Evolutionary conservation across 2,329 filamentous ascomycete species (phyloP), one percentile per base, ranked within the genome.

Genomic region (Alternaria gansuensis): DNA sequence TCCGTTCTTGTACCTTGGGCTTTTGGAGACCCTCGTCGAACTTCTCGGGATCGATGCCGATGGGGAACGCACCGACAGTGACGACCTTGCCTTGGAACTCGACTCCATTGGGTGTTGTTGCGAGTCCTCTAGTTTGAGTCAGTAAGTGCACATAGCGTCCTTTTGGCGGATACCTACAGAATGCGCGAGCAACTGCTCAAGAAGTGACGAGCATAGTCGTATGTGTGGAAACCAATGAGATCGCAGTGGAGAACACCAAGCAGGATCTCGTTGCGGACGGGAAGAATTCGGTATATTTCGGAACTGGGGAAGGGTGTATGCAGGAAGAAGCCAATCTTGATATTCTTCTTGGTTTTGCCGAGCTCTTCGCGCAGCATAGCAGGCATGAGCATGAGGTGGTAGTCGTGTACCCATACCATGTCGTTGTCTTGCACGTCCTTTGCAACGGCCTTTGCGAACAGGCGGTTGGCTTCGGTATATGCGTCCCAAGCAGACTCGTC

Each of bases 151-250:
- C 26, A 28, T 6, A 7, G n/a, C 37, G 28, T 9, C 2, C 7
- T 24, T 24, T 10, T 2, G 23, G 7, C 4, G 9, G 6, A 31
- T 36, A 78, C 86, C 77, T 82, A 90, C 83, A 97, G 84, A 67
- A 98, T 95, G 65, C 94, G 90, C n/a, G 93, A 94, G 81, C 95
- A 98, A 75, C 91, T 94, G 81, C 93, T 97, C 67, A 99, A 81
- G 81, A 98, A 99, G 80, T 99, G 95, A 51, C 95, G 87, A n/a
- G 93, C 94, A 74, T 99, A 99, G 80, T 98, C 94, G 81, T 97
- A 98, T 28, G 95, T 99, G 80, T 99, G 95, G 83, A 99, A 98
- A 31, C 95, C 95, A 74, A 98, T 92, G 59, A 99, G 82, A 76
- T 98, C 95, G 81, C 94, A 97, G 76, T 96, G 90, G 33, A 99